Evolutionary conservation across 2,329 filamentous ascomycete genomes (phyloP).

Genomic region (Pyrenophora teres): DNA sequence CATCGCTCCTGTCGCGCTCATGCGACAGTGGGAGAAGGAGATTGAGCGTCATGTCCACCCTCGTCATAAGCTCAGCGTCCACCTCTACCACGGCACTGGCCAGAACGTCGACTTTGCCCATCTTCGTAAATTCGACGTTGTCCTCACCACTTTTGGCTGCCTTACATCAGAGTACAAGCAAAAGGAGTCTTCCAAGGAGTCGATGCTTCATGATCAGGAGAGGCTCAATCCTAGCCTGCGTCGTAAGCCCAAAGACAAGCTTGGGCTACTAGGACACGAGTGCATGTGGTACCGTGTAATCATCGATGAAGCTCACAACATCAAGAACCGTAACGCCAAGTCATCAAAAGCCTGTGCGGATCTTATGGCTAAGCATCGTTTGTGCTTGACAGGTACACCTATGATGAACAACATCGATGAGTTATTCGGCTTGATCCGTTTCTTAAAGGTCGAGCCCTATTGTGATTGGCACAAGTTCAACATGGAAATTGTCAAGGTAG

Average conservation of each 20-base stretch:
- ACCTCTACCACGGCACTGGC: conserved; percentile 67
- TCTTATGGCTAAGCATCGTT: conserved; percentile 66
- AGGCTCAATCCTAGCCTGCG: conserved; percentile 39
- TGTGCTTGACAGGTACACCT: conserved; percentile 80
- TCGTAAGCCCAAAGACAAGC: conserved; percentile 28
- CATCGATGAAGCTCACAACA: conserved; percentile 78
- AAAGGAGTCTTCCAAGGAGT: conserved; percentile 57
- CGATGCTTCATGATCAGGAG: conserved; percentile 49
- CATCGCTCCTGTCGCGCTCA: conserved; percentile 76
- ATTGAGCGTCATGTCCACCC: conserved; percentile 71
- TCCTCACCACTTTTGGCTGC: conserved; percentile 79
- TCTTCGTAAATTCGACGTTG: conserved; percentile 70
- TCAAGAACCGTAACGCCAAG: conserved; percentile 74
- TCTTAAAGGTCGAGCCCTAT: conserved; percentile 78
- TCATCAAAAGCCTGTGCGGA: conserved; percentile 63
- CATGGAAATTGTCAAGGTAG: conserved; percentile 56
- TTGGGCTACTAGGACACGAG: conserved; percentile 61
- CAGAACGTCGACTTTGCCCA: conserved; percentile 62
- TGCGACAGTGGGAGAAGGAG: conserved; percentile 85
- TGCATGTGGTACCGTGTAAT: conserved; percentile 67
- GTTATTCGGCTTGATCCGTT: conserved; percentile 76
- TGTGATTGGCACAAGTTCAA: conserved; percentile 67
- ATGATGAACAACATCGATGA: conserved; percentile 88
- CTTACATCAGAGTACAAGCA: conserved; percentile 70
- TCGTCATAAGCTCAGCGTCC: conserved; percentile 64